A percentile compares a stretch with the other conserved stretches of the same genome.
Conservation (phyloP, 2,329 filamentous ascomycete species). For the Trichophyton simii region DNA sequence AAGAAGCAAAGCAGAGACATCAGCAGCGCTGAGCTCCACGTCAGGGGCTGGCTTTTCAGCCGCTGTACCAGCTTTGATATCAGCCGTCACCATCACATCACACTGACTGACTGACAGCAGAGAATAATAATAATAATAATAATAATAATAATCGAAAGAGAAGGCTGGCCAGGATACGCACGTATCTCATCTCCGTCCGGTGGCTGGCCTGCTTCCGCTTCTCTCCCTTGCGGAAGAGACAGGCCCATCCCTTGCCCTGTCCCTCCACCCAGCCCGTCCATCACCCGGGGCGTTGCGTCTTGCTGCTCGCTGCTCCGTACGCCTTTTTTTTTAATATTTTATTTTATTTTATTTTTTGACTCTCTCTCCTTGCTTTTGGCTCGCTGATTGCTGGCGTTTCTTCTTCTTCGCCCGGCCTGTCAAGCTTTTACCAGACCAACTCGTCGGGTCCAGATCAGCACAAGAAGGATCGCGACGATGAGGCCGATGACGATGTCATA, state of each 20-base stretch:
- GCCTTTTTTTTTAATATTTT: no score
- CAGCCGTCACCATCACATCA: no score
- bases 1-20: neutral
- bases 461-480: neutral
- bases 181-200: neutral
- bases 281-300: neutral
- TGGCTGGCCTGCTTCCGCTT: neutral
- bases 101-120: no score
- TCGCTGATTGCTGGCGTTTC: no score
- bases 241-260: neutral
- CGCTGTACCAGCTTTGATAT: no score
- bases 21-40: neutral
- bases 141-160: neutral
- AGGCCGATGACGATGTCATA: no score
- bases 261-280: neutral
- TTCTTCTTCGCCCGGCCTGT: neutral
- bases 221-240: neutral
- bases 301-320: no score
- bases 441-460: slow-evolving; percentile 5
- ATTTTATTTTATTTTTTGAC: no score
- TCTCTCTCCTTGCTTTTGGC: no score
- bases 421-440: slow-evolving; percentile 4
- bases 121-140: no score
- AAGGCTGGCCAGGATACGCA: neutral
- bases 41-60: neutral